phyloP scores from a whole-genome alignment of 169 alveolate genomes.

The Plasmodium reichenowi region DNA sequence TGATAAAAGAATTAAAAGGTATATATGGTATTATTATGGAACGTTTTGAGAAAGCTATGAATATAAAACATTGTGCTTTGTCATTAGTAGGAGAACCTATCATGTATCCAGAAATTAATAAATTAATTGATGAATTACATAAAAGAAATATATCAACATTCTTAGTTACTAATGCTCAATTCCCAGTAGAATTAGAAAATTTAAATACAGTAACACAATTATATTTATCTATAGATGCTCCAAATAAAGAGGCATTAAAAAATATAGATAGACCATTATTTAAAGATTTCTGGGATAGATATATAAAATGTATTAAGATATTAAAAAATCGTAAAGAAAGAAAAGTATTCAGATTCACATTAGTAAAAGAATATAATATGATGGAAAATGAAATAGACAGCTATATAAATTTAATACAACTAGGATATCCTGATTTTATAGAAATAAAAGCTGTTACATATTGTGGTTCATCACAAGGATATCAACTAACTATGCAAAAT shows the following conservation, averaged over 20 bases:
- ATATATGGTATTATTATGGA: conserved; percentile 80
- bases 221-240: conserved; percentile 87
- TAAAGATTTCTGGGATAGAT: conserved; percentile 91
- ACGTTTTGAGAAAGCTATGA: conserved; percentile 80
- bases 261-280: conserved; percentile 90
- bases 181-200: conserved; percentile 87
- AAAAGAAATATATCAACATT: conserved; percentile 87
- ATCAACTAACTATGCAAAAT: conserved; percentile 87
- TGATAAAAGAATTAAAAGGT: conserved; percentile 85
- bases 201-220: conserved; percentile 89
- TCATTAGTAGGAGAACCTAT: conserved; percentile 94
- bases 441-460: conserved; percentile 93
- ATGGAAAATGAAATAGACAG: conserved; percentile 81
- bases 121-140: conserved; percentile 87
- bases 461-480: conserved; percentile 90
- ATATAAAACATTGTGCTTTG: conserved; percentile 89
- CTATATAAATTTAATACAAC: conserved; percentile 85
- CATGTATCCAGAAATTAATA: conserved; percentile 91
- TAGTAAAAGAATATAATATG: conserved; percentile 86
- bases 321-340: conserved; percentile 86
- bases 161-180: conserved; percentile 92
- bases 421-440: conserved; percentile 89
- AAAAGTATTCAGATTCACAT: conserved; percentile 89
- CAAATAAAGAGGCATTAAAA: conserved; percentile 83
- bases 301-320: conserved; percentile 83